Evolutionary conservation across 1,139 yeast genomes (phyloP), one percentile per base, ranked within the genome.

Genomic region (Blastobotrys malaysiensis): DNA sequence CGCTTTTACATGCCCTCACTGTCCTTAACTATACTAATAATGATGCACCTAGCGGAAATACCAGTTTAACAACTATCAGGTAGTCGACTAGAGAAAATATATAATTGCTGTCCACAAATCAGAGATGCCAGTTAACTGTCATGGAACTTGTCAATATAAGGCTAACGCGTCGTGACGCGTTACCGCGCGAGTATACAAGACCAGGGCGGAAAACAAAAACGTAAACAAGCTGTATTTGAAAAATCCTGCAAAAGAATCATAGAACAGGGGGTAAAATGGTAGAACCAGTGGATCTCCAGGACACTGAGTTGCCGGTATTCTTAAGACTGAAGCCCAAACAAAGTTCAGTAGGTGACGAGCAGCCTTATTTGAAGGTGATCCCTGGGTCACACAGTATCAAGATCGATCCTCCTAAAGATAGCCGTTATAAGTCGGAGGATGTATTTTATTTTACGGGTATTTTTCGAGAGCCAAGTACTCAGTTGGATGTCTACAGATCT

Each of bases 311-410:
- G 2, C 76, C 76, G 2, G 73, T 71, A 21, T 73, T 66, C 52
- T 58, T 73, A 46, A 62, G 76, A 26, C 60, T 73, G 44, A 71
- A 72, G 53, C 76, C 76, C 1, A 57, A 57, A 4, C 55, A 63
- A 6, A 52, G 50, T 2, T 39, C 52, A 11, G 46, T 46, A 14
- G 55, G 48, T 5, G 53, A 48, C 3, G 43, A 57, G n/a, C 61
- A 57, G 49, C 61, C 31, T 55, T 61, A 51, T 19, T 59, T 48
- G 39, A 56, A 50, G 52, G 58, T 55, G 54, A 58, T 45, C 44
- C 65, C 59, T 39, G 59, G 46, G 14, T 48, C 48, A 9, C 46
- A 50, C 26, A 57, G 54, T 45, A 62, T 53, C 14, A 36, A 52
- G 22, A 60, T 59, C 16, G 63, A 62, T 53, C 64, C 60, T 4